Conservation (phyloP, 352 stramenopile species). For the Albugo candida region DNA sequence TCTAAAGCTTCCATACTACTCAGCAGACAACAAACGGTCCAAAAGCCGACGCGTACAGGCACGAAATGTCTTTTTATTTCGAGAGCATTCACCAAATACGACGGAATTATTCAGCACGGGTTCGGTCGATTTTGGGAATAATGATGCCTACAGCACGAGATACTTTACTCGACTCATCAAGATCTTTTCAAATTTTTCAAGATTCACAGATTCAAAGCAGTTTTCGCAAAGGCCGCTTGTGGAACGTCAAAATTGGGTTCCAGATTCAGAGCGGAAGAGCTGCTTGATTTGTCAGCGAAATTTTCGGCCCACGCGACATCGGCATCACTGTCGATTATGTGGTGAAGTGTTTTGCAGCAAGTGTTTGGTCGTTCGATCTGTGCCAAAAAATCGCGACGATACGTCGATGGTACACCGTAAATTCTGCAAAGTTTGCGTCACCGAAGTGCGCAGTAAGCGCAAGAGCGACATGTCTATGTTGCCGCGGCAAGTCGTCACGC, state of each 20-base stretch:
- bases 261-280: slow-evolving; percentile 18
- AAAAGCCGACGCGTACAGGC: slow-evolving; percentile 31
- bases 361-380: slow-evolving; percentile 20
- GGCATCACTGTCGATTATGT: slow-evolving; percentile 59
- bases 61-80: slow-evolving; percentile 35
- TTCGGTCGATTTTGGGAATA: slow-evolving; percentile 20
- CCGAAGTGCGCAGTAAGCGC: background rate
- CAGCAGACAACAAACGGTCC: slow-evolving; percentile 19
- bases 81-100: slow-evolving; percentile 9
- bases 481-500: too few species aligned
- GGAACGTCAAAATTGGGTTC: slow-evolving; percentile 26
- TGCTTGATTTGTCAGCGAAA: slow-evolving; percentile 38
- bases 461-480: too few species aligned
- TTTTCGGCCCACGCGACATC: slow-evolving; percentile 34
- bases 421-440: background rate
- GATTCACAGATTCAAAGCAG: slow-evolving; percentile 35
- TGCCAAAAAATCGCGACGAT: background rate
- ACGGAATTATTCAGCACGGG: slow-evolving; percentile 40
- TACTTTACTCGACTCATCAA: slow-evolving; percentile 32
- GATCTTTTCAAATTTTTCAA: slow-evolving; percentile 29
- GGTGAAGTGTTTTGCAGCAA: slow-evolving; percentile 57
- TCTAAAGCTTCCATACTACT: slow-evolving; percentile 36
- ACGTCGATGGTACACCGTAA: background rate
- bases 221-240: slow-evolving; percentile 36
- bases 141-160: slow-evolving; percentile 6